Evolutionary conservation across 768 basidiomycete species (phyloP), one percentile per base, ranked within the genome.

Genomic region (Boletellus emodensis): DNA sequence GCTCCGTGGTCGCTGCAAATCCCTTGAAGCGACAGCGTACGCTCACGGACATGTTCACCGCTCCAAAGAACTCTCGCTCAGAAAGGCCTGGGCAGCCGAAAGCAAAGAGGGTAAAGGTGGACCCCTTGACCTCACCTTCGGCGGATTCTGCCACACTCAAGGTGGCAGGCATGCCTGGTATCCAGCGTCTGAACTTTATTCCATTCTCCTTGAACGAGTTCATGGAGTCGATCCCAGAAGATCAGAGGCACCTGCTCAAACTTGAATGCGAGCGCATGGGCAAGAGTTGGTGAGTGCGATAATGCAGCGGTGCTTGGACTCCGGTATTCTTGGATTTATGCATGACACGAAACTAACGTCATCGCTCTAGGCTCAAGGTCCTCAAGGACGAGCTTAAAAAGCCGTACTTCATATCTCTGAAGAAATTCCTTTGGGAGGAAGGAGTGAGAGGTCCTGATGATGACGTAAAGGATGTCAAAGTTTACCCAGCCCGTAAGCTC

Each of bases 201-300:
- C 83, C 86, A 9, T 87, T 89, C 65, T 86, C 84, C 26, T 53
- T 79, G 56, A 72, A 70, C 11, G 75, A 72, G 24, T 89, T 75
- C 58, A 56, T 70, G 36, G 76, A 75, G 4, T 75, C 79, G 4
- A 64, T 88, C 42, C 72, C 78, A 9, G 80, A 82, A 17, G 79
- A 85, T 46, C 74, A 83, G 57, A 78, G 69, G 46, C 64, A 72
- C 15, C 68, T 90, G 14, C 75, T 92, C 34, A 65, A 69, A 36
- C 77, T 92, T 18, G 89, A 91, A 65, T 82, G 80, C 57, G 80
- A 84, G 38, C 77, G 76, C n/a, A 79, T 91, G 77, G 82, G 83
- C 18, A 81, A 80, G 63, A 84, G 82, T 57, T 88, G 87, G 86
- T 83, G 12, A 52, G 66, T 39, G 30, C 38, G 24, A 35, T 18